Percentiles rank a stretch among this genome's conserved stretches.
phyloP scores from a whole-genome alignment of 805 yeast genomes.

The Metschnikowia rubicola region DNA sequence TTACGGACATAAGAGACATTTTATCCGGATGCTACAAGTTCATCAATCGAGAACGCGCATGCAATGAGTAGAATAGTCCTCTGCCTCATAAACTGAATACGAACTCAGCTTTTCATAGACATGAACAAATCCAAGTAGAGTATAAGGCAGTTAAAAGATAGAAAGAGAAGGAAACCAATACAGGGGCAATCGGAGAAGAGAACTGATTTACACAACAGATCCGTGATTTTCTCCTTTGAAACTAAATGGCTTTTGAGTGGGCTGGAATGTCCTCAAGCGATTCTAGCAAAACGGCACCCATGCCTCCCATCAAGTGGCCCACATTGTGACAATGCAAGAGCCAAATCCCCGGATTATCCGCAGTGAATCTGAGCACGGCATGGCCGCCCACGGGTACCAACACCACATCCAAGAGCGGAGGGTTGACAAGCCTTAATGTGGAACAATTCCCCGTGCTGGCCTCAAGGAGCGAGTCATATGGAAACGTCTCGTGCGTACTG shows the following conservation, averaged over 20 bases:
- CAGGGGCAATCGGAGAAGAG: too few relatives aligned
- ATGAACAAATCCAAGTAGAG: too few relatives aligned
- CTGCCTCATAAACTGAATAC: too few relatives aligned
- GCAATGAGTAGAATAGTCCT: too few relatives aligned
- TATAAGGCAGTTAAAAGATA: too few relatives aligned
- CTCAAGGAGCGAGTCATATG: conserved; percentile 22
- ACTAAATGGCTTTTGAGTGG: too few relatives aligned
- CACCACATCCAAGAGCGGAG: conserved; percentile 27
- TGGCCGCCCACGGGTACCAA: conserved; percentile 31
- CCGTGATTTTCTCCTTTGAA: not conserved
- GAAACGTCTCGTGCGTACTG: conserved; percentile 23
- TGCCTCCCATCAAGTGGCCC: conserved; percentile 33
- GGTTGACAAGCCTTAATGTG: conserved; percentile 17
- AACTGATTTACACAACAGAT: too few relatives aligned
- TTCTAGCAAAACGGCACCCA: conserved; percentile 23
- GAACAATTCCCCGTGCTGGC: conserved; percentile 19
- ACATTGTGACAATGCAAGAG: conserved; percentile 34
- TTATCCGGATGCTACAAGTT: too few relatives aligned
- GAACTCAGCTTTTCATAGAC: too few relatives aligned
- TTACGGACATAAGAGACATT: too few relatives aligned
- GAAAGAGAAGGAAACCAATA: too few relatives aligned
- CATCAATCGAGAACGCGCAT: too few relatives aligned
- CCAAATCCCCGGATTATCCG: conserved; percentile 33
- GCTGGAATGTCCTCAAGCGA: conserved; percentile 13
- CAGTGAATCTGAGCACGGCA: conserved; percentile 28